These are phyloP conservation scores for Cystobasidium tubakii DNA, from an alignment of 768 basidiomycete species.

Conservation along the genomic window DNA sequence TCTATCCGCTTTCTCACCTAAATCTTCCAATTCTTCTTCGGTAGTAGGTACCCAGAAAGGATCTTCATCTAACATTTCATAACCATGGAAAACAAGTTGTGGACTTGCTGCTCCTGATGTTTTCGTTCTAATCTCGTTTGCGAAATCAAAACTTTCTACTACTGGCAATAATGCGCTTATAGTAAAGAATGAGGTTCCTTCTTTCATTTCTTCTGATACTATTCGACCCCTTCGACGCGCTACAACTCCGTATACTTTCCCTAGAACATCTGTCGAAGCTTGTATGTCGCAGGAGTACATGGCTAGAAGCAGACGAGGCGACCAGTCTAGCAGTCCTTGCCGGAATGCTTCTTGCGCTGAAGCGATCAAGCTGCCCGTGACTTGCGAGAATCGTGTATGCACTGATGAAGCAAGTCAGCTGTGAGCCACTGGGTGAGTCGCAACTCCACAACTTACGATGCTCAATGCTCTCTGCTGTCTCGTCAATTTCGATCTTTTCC, in stretches of 20 bases:
- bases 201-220: slow-evolving; percentile 96
- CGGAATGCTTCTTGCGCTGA: slow-evolving; percentile 82
- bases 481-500: slow-evolving; percentile 65
- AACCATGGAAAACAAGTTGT: slow-evolving; percentile 93
- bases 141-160: slow-evolving; percentile 95
- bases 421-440: no score
- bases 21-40: slow-evolving; percentile 53
- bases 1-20: slow-evolving; percentile 91
- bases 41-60: slow-evolving; percentile 46
- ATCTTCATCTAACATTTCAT: slow-evolving; percentile 76
- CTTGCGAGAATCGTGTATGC: slow-evolving; percentile 55
- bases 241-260: slow-evolving; percentile 94
- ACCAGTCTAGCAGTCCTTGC: slow-evolving; percentile 90
- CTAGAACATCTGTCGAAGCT: slow-evolving; percentile 91
- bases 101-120: slow-evolving; percentile 97
- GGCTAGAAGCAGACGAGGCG: slow-evolving; percentile 88
- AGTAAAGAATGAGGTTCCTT: slow-evolving; percentile 90
- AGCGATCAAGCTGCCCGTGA: slow-evolving; percentile 84
- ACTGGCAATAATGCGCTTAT: slow-evolving; percentile 86
- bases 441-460: slow-evolving; percentile 55
- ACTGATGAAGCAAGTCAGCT: neutral
- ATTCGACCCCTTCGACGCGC: slow-evolving; percentile 84
- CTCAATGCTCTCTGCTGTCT: slow-evolving; percentile 60
- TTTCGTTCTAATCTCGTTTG: slow-evolving; percentile 89
- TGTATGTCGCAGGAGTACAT: slow-evolving; percentile 99